Evolutionary conservation across 139 green algal genomes (phyloP).

Genomic region (Dunaliella primolecta): DNA sequence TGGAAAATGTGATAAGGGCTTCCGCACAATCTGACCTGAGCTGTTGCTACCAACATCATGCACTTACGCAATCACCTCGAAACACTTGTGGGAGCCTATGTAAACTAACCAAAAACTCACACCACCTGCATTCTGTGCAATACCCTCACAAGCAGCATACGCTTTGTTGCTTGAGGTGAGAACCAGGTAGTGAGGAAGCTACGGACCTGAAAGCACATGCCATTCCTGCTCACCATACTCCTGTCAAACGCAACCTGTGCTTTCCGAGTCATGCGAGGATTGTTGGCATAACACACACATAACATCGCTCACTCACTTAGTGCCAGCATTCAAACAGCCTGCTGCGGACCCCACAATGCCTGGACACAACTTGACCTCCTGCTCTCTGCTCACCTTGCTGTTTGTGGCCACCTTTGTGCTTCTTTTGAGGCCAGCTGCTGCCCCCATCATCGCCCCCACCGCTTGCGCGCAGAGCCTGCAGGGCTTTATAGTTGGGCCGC

Average conservation of each 20-base stretch:
- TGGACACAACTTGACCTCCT: not conserved
- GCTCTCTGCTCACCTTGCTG: not conserved
- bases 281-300: not conserved
- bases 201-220: no score
- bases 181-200: no score
- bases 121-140: no score
- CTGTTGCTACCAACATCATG: no score
- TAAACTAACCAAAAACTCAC: no score
- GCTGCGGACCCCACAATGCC: not conserved
- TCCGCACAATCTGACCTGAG: not conserved
- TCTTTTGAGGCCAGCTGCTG: not conserved
- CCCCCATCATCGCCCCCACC: not conserved
- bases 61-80: no score
- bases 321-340: not conserved
- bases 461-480: conserved; percentile 24
- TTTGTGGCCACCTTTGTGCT: not conserved
- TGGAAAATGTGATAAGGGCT: not conserved
- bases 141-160: no score
- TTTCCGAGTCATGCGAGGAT: not conserved
- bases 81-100: no score
- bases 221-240: no score
- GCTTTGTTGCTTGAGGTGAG: no score
- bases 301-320: no score
- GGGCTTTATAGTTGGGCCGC: conserved; percentile 62
- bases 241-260: no score